Conservation (phyloP, 345 rosid species). For the Populus euphratica region DNA sequence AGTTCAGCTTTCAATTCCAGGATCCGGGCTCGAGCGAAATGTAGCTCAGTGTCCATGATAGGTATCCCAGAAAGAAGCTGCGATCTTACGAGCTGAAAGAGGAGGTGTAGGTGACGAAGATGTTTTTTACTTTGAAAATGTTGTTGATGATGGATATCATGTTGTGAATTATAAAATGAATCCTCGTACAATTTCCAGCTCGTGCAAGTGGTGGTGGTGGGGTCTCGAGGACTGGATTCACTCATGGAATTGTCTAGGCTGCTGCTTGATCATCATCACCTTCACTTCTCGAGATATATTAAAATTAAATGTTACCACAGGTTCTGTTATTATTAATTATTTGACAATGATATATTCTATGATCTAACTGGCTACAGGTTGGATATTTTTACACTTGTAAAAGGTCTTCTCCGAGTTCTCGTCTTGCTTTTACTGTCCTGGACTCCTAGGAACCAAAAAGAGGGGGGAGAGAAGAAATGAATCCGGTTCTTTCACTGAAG, state of each 20-base stretch:
- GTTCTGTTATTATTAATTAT: too few species aligned
- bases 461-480: too few species aligned
- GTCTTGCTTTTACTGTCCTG: too few species aligned
- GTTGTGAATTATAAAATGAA: conserved; percentile 48
- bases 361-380: too few species aligned
- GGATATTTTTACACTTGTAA: too few species aligned
- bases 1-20: conserved; percentile 71
- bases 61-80: conserved; percentile 66
- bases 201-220: conserved; percentile 40
- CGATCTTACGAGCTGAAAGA: conserved; percentile 34
- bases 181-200: conserved; percentile 77
- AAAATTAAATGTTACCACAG: too few species aligned
- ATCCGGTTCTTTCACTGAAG: too few species aligned
- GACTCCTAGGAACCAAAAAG: too few species aligned
- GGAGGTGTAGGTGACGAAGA: conserved; percentile 25
- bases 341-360: too few species aligned
- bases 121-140: conserved; percentile 24
- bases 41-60: conserved; percentile 51
- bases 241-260: conserved; percentile 30
- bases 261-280: conserved; percentile 47
- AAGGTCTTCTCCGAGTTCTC: too few species aligned
- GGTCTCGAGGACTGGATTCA: conserved; percentile 25
- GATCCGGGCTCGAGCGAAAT: conserved; percentile 46
- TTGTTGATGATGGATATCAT: conserved; percentile 14
- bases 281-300: conserved; percentile 20